Evolutionary conservation across 257 asterid species (phyloP).

Genomic region (Paraleonurus japonicus): DNA sequence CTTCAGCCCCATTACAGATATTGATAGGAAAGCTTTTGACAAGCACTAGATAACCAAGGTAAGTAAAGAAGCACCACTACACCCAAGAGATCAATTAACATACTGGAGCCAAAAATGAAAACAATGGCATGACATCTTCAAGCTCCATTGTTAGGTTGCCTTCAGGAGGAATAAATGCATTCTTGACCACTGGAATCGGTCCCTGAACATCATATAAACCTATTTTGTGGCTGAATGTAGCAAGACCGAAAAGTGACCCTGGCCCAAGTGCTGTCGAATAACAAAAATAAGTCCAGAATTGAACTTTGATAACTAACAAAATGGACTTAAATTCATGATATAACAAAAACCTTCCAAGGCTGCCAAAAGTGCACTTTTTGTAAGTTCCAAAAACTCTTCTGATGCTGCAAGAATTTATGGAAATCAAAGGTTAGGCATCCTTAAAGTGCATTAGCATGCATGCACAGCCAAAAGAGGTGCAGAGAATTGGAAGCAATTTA

Average conservation of each 20-base stretch:
- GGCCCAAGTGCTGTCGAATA: slow-evolving; percentile 79
- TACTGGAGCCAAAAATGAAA: slow-evolving; percentile 97
- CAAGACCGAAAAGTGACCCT: slow-evolving; percentile 97
- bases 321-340: slow-evolving; percentile 6
- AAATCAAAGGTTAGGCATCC: slow-evolving; percentile 28
- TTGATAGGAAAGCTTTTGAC: not conserved
- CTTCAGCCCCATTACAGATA: slow-evolving; percentile 15
- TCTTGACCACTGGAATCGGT: slow-evolving; percentile 94
- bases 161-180: slow-evolving; percentile 86
- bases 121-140: slow-evolving; percentile 95
- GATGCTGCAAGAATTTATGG: slow-evolving; percentile 64
- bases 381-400: slow-evolving; percentile 96
- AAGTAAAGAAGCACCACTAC: slow-evolving; percentile 19
- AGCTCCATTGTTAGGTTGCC: slow-evolving; percentile 73
- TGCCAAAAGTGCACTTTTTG: slow-evolving; percentile 93
- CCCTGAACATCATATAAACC: slow-evolving; percentile 98
- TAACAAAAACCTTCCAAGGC: slow-evolving; percentile 87
- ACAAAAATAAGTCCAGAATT: slow-evolving; percentile 25
- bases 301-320: slow-evolving; percentile 12
- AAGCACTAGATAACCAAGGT: slow-evolving; percentile 1
- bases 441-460: slow-evolving; percentile 13
- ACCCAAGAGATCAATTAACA: slow-evolving; percentile 28
- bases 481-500: not conserved
- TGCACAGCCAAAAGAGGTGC: not conserved
- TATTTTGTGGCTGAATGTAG: slow-evolving; percentile 95